Conservation (phyloP, 139 green algal genomes). For the Trebouxia sp. region DNA sequence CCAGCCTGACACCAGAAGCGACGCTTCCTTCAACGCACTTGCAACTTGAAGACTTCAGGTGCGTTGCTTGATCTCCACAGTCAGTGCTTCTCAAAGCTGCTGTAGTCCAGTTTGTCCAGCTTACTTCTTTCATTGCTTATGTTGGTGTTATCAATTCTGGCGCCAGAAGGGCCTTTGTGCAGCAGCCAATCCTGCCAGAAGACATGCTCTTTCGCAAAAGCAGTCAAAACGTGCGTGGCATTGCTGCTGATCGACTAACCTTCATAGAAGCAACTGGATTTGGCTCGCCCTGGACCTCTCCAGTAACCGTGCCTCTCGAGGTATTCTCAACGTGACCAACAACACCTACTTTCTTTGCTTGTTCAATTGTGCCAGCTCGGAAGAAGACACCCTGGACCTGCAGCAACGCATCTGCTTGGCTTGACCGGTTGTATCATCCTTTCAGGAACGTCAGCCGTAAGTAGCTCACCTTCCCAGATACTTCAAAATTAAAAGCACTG, state of each 20-base stretch:
- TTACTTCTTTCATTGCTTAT: constrained; percentile 15
- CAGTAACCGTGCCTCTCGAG: not conserved
- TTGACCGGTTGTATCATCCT: not conserved
- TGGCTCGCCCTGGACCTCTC: constrained; percentile 9
- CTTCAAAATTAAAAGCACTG: not conserved
- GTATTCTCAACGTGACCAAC: constrained; percentile 2
- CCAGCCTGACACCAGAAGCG: too few relatives aligned
- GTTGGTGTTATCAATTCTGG: constrained; percentile 16
- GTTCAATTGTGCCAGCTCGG: not conserved
- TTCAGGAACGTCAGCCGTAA: too few relatives aligned
- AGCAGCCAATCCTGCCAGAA: not conserved
- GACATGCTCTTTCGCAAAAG: not conserved
- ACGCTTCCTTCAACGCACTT: too few relatives aligned
- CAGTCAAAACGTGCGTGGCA: too few relatives aligned
- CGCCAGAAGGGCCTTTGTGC: not conserved
- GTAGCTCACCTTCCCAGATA: not conserved
- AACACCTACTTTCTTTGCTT: not conserved
- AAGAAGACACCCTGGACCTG: constrained; percentile 15
- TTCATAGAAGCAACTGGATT: not conserved
- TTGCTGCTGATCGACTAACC: not conserved
- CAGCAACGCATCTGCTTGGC: not conserved
- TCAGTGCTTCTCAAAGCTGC: constrained; percentile 17
- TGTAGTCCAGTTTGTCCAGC: constrained; percentile 13
- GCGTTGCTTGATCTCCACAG: too few relatives aligned
- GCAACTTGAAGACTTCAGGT: too few relatives aligned